Evolutionary conservation across 2,329 filamentous ascomycete species (phyloP).

Genomic region (Fusarium sp.): DNA sequence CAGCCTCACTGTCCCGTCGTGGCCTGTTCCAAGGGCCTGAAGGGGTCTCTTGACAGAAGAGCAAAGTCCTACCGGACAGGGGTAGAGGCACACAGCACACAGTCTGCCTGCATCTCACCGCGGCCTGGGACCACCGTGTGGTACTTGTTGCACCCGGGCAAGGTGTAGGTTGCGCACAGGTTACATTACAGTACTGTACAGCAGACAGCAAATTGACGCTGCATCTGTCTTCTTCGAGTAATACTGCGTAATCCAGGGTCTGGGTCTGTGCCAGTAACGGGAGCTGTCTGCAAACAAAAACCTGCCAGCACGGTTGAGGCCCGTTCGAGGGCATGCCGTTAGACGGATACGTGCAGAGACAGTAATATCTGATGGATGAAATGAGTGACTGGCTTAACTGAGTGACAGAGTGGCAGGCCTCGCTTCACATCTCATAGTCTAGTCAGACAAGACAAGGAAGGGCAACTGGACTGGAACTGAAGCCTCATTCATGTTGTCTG

Average conservation of each 20-base stretch:
- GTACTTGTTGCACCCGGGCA: slow-evolving; percentile 33
- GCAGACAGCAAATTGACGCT: slow-evolving; percentile 25
- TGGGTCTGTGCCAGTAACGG: slow-evolving; percentile 32
- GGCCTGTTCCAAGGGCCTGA: slow-evolving; percentile 27
- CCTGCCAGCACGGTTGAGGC: slow-evolving; percentile 42
- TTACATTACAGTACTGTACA: slow-evolving; percentile 13
- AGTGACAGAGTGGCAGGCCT: slow-evolving; percentile 32
- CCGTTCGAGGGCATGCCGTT: slow-evolving; percentile 35
- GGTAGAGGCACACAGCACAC: slow-evolving; percentile 18
- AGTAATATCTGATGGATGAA: slow-evolving; percentile 30
- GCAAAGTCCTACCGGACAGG: slow-evolving; percentile 28
- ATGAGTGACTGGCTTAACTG: not conserved
- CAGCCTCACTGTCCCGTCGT: slow-evolving; percentile 45
- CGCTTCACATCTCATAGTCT: slow-evolving; percentile 15
- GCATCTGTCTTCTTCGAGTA: slow-evolving; percentile 44
- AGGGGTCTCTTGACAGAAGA: slow-evolving; percentile 32
- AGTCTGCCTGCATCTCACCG: slow-evolving; percentile 36
- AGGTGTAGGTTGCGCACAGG: slow-evolving; percentile 35
- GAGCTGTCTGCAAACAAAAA: slow-evolving; percentile 16
- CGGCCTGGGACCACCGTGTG: slow-evolving; percentile 36
- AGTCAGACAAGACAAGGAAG: slow-evolving; percentile 20
- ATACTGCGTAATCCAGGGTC: slow-evolving; percentile 28
- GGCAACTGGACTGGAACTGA: slow-evolving; percentile 5
- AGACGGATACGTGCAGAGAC: slow-evolving; percentile 36
- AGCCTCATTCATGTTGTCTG: slow-evolving; percentile 20